A percentile compares a stretch with the other conserved stretches of the same genome.
Evolutionary conservation across 1,139 yeast genomes (phyloP).

Genomic region (Arxiozyma bovina): DNA sequence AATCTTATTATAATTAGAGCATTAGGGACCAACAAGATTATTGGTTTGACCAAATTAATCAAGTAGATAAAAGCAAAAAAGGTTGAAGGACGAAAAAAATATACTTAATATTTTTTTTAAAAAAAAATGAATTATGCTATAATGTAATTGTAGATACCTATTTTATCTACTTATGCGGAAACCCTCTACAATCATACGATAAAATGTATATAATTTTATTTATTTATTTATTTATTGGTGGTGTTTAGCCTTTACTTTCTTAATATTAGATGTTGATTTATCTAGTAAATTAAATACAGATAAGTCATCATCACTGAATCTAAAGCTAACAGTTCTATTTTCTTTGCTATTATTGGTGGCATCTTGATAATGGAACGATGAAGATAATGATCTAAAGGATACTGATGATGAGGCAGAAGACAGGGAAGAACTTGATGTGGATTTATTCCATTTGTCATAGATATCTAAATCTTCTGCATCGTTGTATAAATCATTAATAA

Average conservation of each 20-base stretch:
- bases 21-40: background rate
- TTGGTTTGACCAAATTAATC: background rate
- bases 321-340: conserved; percentile 11
- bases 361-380: conserved; percentile 1
- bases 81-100: no score
- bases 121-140: background rate
- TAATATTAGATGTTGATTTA: background rate
- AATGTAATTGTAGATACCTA: background rate
- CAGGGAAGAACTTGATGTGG: conserved; percentile 2
- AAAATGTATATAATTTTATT: background rate
- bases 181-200: background rate
- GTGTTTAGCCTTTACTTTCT: background rate
- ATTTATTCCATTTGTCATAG: conserved; percentile 1
- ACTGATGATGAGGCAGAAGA: conserved; percentile 4
- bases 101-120: no score
- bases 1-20: background rate
- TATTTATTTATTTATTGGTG: background rate
- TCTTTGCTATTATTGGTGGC: background rate
- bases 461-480: conserved; percentile 19
- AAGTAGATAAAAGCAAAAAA: background rate
- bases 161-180: background rate
- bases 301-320: conserved; percentile 24
- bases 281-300: conserved; percentile 28
- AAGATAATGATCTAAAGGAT: background rate
- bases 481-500: conserved; percentile 24